Percentiles rank a stretch among this genome's conserved stretches.
Evolutionary conservation across 129 eudicot species (phyloP).

Genomic region (Dittrichia graveolens): DNA sequence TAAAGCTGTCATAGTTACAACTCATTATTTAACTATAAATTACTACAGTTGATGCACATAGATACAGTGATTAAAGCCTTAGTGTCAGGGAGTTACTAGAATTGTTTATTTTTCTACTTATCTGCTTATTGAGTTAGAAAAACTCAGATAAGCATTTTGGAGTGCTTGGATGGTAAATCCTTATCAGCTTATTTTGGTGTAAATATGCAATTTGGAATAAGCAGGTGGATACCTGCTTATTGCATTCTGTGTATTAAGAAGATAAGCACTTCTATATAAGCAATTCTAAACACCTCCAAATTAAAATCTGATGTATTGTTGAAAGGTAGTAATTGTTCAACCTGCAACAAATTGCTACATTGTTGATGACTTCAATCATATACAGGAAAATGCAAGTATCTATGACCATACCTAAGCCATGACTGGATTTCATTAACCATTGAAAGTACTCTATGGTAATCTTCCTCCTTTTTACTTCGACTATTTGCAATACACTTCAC

Average conservation of each 20-base stretch:
- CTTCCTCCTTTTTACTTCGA: constrained; percentile 46
- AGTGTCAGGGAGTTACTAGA: constrained; percentile 2
- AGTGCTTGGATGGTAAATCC: too few species aligned
- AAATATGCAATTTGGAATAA: too few species aligned
- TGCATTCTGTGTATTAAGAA: too few species aligned
- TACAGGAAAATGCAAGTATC: constrained; percentile 2
- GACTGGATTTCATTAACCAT: constrained; percentile 52
- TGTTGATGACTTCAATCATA: constrained; percentile 10
- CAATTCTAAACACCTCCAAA: too few species aligned
- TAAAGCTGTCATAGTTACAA: constrained; percentile 44
- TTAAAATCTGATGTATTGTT: too few species aligned
- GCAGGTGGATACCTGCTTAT: too few species aligned
- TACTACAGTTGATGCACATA: background rate
- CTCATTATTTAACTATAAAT: background rate
- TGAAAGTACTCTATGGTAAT: constrained; percentile 47
- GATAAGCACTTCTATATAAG: too few species aligned
- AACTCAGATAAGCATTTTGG: too few species aligned
- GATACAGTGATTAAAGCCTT: background rate
- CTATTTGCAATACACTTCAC: constrained; percentile 59
- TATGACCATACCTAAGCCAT: constrained; percentile 63
- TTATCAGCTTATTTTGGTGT: too few species aligned
- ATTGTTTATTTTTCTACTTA: background rate
- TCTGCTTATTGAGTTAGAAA: too few species aligned
- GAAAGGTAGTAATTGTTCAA: background rate
- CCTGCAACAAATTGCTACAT: background rate